phyloP scores from a whole-genome alignment of 179 eudicot genomes.

The Carnegiea gigantea region DNA sequence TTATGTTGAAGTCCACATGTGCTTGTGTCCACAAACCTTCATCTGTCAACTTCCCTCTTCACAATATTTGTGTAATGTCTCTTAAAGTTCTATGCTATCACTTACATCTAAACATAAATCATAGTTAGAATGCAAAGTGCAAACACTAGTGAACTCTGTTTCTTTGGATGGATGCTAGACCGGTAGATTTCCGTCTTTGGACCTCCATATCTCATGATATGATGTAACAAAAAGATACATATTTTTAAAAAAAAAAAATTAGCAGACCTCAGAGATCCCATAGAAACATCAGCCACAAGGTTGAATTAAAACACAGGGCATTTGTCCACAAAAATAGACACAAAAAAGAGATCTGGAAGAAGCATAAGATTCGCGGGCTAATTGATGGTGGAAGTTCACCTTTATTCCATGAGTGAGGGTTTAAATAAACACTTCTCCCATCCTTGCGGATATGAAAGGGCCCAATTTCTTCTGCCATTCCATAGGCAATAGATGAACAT shows the following conservation, averaged over 20 bases:
- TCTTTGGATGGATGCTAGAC: background rate
- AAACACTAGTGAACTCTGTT: background rate
- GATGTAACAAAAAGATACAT: background rate
- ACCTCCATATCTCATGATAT: background rate
- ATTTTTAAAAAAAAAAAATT: background rate
- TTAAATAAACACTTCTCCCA: conserved; percentile 74
- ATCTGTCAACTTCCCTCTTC: background rate
- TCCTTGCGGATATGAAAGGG: conserved; percentile 89
- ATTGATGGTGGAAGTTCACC: conserved; percentile 40
- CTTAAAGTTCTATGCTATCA: background rate
- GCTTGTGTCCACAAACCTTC: background rate
- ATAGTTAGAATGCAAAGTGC: background rate
- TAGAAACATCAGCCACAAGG: background rate
- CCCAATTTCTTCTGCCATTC: conserved; percentile 93
- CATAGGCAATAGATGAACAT: conserved; percentile 92
- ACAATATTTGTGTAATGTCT: background rate
- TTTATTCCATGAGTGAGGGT: conserved; percentile 86
- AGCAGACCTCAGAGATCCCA: background rate
- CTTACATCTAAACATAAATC: background rate
- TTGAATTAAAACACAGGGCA: background rate
- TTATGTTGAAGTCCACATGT: background rate
- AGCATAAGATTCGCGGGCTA: background rate
- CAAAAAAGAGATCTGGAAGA: background rate
- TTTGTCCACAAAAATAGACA: background rate
- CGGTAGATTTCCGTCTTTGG: background rate